Evolutionary conservation across 2,329 filamentous ascomycete genomes (phyloP).

Genomic region (Emergomyces orientalis): DNA sequence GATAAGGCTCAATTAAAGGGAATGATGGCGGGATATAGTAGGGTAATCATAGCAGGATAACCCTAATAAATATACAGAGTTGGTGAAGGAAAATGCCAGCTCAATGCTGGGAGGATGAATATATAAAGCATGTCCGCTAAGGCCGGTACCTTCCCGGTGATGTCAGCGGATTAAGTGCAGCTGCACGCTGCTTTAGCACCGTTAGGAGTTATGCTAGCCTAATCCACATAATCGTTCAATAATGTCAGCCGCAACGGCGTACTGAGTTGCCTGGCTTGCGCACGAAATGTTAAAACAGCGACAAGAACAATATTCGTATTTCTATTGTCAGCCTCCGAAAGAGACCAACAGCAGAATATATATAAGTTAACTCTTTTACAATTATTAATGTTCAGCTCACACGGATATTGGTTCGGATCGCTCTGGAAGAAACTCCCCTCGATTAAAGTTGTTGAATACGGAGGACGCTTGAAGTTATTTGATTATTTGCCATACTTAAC

Average conservation of each 20-base stretch:
- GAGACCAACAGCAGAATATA: too few species aligned
- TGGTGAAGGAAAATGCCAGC: not conserved
- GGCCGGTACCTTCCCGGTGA: slow-evolving; percentile 3
- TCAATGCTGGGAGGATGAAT: not conserved
- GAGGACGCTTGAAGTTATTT: too few species aligned
- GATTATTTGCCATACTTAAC: too few species aligned
- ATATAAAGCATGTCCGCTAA: not conserved
- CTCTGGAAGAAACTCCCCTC: not conserved
- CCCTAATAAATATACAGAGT: not conserved
- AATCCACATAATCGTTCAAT: too few species aligned
- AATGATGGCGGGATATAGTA: not conserved
- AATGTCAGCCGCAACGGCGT: not conserved
- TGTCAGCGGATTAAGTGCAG: not conserved
- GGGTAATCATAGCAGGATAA: slow-evolving; percentile 1
- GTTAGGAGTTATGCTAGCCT: not conserved
- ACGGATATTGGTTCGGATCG: not conserved
- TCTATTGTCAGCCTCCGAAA: not conserved
- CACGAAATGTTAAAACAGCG: not conserved
- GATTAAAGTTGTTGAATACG: not conserved
- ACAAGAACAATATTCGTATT: not conserved
- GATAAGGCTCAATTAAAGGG: not conserved
- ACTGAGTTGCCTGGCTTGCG: not conserved
- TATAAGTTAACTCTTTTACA: too few species aligned
- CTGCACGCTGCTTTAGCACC: slow-evolving; percentile 1
- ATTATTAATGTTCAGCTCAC: not conserved